Conservation (phyloP, 2,329 filamentous ascomycete genomes). For the Aspergillus sp. region DNA sequence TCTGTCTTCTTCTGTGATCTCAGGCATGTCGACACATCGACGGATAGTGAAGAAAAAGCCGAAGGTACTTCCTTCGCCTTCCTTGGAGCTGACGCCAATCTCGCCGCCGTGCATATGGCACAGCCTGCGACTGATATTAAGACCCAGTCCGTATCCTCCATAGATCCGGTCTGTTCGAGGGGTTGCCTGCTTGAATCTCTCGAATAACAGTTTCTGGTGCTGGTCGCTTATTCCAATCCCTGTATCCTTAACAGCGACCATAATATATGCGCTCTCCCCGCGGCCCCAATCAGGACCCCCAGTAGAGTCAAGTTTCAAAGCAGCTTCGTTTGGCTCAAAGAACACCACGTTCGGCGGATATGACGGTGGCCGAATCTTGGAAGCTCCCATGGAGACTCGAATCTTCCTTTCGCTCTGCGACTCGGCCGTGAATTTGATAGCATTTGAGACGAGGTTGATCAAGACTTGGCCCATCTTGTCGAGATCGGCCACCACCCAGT, state of each 20-base stretch:
- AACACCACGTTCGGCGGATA: constrained; percentile 38
- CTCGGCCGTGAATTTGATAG: constrained; percentile 72
- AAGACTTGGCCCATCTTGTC: constrained; percentile 74
- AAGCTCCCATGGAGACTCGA: constrained; percentile 55
- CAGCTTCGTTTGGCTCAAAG: constrained; percentile 23
- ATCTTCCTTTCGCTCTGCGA: constrained; percentile 33
- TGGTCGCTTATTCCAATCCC: constrained; percentile 70
- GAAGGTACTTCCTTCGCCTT: constrained; percentile 58
- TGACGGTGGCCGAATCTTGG: constrained; percentile 45
- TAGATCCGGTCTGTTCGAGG: constrained; percentile 76
- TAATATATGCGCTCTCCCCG: constrained; percentile 62
- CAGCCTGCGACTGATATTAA: constrained; percentile 77
- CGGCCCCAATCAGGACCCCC: constrained; percentile 54
- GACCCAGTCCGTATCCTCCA: constrained; percentile 73
- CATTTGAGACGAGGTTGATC: constrained; percentile 78
- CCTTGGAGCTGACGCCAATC: constrained; percentile 66
- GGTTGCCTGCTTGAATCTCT: constrained; percentile 76
- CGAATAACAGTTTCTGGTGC: constrained; percentile 73
- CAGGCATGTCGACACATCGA: constrained; percentile 8
- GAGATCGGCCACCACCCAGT: constrained; percentile 70
- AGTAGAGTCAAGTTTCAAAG: constrained; percentile 31
- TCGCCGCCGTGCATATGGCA: constrained; percentile 78
- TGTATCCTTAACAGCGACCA: constrained; percentile 74
- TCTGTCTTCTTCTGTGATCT: background rate
- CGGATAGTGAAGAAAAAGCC: constrained; percentile 58